These are phyloP conservation scores for Globisporangium perplexum DNA, from an alignment of 352 stramenopile genomes.

Conservation along the genomic window DNA sequence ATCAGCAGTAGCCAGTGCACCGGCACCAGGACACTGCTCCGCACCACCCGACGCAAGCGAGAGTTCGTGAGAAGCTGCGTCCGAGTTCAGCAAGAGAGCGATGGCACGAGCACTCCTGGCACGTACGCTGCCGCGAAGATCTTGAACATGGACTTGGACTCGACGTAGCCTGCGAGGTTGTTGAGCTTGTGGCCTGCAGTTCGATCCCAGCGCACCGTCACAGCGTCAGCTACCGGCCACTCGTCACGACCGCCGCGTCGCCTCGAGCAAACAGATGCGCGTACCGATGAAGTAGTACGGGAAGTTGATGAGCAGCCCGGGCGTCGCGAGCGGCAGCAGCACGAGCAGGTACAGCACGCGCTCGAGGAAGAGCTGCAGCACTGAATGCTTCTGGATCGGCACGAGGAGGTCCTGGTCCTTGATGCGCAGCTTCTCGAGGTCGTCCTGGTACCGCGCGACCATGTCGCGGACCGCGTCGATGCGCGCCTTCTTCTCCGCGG, in stretches of 20 bases:
- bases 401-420: slow-evolving; percentile 69
- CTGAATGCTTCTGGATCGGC: slow-evolving; percentile 39
- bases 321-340: slow-evolving; percentile 58
- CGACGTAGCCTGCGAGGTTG: slow-evolving; percentile 50
- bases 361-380: slow-evolving; percentile 59
- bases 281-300: slow-evolving; percentile 78
- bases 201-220: background rate
- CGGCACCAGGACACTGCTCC: slow-evolving; percentile 49
- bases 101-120: no score
- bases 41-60: slow-evolving; percentile 2
- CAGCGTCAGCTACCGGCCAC: background rate
- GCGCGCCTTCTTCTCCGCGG: slow-evolving; percentile 23
- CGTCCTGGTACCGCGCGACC: slow-evolving; percentile 53
- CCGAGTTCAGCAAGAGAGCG: no score
- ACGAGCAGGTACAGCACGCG: slow-evolving; percentile 62
- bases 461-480: slow-evolving; percentile 38
- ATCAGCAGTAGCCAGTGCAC: slow-evolving; percentile 67
- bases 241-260: background rate
- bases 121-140: slow-evolving; percentile 61
- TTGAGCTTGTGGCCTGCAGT: slow-evolving; percentile 63
- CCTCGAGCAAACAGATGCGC: slow-evolving; percentile 1
- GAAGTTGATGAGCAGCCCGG: slow-evolving; percentile 63
- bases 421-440: slow-evolving; percentile 46
- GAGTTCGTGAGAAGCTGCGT: slow-evolving; percentile 5
- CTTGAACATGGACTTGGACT: slow-evolving; percentile 82